Conservation (phyloP, 768 basidiomycete species). For the Pulveroboletus sp. region DNA sequence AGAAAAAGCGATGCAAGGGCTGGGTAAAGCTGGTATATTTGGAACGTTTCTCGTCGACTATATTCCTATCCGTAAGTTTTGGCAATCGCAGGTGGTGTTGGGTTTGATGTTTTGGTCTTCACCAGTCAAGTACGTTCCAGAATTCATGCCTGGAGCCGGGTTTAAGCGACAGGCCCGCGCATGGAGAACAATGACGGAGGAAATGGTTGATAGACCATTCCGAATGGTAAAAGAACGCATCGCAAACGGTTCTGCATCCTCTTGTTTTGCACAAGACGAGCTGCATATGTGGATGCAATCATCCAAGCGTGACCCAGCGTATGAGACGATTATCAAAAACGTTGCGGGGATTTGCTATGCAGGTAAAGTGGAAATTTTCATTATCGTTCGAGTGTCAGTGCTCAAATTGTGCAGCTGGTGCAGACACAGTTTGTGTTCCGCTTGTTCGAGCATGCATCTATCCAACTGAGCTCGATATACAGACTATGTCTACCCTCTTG, state of each 20-base stretch:
- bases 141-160: slow-evolving; percentile 44
- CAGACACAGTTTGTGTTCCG: slow-evolving; percentile 21
- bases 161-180: slow-evolving; percentile 45
- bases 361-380: slow-evolving; percentile 27
- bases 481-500: slow-evolving; percentile 50
- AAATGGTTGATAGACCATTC: slow-evolving; percentile 34
- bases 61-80: slow-evolving; percentile 29
- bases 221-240: slow-evolving; percentile 46
- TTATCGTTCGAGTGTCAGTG: not conserved
- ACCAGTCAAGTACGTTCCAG: slow-evolving; percentile 45
- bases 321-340: slow-evolving; percentile 48
- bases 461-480: slow-evolving; percentile 2
- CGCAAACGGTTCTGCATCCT: slow-evolving; percentile 31
- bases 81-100: not conserved
- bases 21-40: slow-evolving; percentile 38
- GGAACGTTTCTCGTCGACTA: slow-evolving; percentile 43
- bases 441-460: slow-evolving; percentile 24
- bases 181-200: slow-evolving; percentile 35
- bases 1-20: slow-evolving; percentile 35
- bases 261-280: slow-evolving; percentile 46
- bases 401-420: slow-evolving; percentile 19
- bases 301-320: slow-evolving; percentile 23
- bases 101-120: not conserved
- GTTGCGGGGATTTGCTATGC: slow-evolving; percentile 49
- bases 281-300: slow-evolving; percentile 31